These are phyloP conservation scores for Komagataella mondaviorum DNA, from an alignment of 805 yeast genomes.

Conservation along the genomic window DNA sequence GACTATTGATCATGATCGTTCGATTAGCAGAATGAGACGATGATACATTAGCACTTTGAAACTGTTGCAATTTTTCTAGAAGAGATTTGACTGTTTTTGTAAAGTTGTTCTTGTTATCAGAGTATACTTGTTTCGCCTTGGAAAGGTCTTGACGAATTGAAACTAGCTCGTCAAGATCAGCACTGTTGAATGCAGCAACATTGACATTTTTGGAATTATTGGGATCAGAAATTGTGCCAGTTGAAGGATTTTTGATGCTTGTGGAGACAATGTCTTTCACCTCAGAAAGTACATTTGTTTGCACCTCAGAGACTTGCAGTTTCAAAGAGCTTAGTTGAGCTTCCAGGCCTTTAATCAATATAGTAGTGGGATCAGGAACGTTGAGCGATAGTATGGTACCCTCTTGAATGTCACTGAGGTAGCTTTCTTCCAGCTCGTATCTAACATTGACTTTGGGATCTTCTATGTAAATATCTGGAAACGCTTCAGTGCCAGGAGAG, in stretches of 20 bases:
- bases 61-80: conserved; percentile 29
- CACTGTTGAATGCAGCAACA: not conserved
- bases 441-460: conserved; percentile 46
- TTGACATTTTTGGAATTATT: not conserved
- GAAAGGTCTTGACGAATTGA: conserved; percentile 46
- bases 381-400: conserved; percentile 50
- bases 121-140: conserved; percentile 43
- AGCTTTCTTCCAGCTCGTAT: conserved; percentile 69
- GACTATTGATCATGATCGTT: conserved; percentile 65
- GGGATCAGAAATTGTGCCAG: not conserved
- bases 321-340: conserved; percentile 13
- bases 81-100: conserved; percentile 29
- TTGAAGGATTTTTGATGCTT: not conserved
- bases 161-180: conserved; percentile 16
- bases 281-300: conserved; percentile 7
- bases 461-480: conserved; percentile 69
- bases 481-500: conserved; percentile 54
- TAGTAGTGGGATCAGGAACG: conserved; percentile 8
- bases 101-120: conserved; percentile 25
- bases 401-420: conserved; percentile 39
- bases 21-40: conserved; percentile 21
- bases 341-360: conserved; percentile 13
- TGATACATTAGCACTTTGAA: conserved; percentile 33
- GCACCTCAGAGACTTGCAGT: conserved; percentile 14
- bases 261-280: conserved; percentile 1